phyloP scores from a whole-genome alignment of 345 rosid species.

The Cardamine occulta region DNA sequence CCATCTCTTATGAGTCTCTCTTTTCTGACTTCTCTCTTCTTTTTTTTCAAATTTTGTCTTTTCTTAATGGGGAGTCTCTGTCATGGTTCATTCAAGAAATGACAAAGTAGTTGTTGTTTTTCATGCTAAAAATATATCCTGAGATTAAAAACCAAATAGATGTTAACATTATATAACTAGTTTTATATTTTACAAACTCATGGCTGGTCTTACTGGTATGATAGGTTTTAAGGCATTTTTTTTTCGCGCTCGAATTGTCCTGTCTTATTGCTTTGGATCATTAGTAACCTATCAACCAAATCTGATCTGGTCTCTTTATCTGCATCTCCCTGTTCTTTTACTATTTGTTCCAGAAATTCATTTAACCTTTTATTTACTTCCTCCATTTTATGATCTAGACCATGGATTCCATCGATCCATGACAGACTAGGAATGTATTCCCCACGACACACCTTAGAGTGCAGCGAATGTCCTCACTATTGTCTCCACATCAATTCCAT shows the following conservation, averaged over 20 bases:
- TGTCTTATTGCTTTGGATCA: not conserved
- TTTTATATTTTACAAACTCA: not conserved
- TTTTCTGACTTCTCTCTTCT: too few species aligned
- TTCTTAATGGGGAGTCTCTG: too few species aligned
- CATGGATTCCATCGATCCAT: slow-evolving; percentile 44
- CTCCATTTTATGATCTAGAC: slow-evolving; percentile 23
- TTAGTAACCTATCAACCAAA: slow-evolving; percentile 15
- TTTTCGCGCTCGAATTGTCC: slow-evolving; percentile 8
- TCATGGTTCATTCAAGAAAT: slow-evolving; percentile 15
- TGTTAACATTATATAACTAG: not conserved
- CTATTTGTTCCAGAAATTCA: slow-evolving; percentile 33
- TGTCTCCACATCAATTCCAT: slow-evolving; percentile 39
- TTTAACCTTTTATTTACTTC: slow-evolving; percentile 38
- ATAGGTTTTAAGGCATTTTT: slow-evolving; percentile 4
- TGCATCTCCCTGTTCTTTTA: slow-evolving; percentile 29
- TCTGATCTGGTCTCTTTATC: slow-evolving; percentile 3
- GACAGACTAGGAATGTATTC: slow-evolving; percentile 59
- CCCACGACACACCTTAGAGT: slow-evolving; percentile 48
- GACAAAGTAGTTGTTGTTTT: not conserved
- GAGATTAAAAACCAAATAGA: not conserved
- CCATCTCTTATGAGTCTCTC: too few species aligned
- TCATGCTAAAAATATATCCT: slow-evolving; percentile 35
- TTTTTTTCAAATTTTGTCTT: too few species aligned
- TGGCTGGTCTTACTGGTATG: slow-evolving; percentile 8
- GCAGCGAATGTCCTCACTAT: slow-evolving; percentile 36